These are phyloP conservation scores for Trifolium dubium DNA, from an alignment of 306 rosid species.

Conservation along the genomic window DNA sequence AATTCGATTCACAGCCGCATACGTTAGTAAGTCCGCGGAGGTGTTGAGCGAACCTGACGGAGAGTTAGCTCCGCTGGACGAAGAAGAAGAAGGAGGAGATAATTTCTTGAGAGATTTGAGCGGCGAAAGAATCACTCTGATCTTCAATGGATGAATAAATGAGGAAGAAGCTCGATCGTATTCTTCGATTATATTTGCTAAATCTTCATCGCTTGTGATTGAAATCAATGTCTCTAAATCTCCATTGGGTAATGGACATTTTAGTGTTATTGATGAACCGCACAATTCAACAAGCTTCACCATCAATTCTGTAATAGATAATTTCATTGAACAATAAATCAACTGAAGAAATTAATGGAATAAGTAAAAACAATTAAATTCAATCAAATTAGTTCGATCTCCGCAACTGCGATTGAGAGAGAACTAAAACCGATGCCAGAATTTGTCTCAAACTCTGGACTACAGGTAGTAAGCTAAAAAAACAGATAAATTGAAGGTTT, in stretches of 20 bases:
- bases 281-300: constrained; percentile 72
- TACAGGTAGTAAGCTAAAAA: too few species aligned
- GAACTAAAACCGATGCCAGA: too few species aligned
- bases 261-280: constrained; percentile 61
- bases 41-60: constrained; percentile 51
- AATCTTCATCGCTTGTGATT: constrained; percentile 75
- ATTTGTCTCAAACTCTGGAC: too few species aligned
- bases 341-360: background rate
- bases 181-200: constrained; percentile 65
- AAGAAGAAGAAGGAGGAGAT: constrained; percentile 63
- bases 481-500: background rate
- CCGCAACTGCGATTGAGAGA: too few species aligned
- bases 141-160: constrained; percentile 53
- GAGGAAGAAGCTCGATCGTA: constrained; percentile 64
- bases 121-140: constrained; percentile 71
- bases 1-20: constrained; percentile 36
- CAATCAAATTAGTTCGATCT: too few species aligned
- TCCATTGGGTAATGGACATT: constrained; percentile 77
- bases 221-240: constrained; percentile 83
- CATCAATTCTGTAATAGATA: constrained; percentile 61
- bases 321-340: background rate
- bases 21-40: constrained; percentile 33
- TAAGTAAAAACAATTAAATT: background rate
- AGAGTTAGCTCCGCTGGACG: constrained; percentile 47
- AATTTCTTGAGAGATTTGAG: constrained; percentile 50